Evolutionary conservation across 208 protist species (phyloP).

Genomic region (Acanthamoeba triangularis): DNA sequence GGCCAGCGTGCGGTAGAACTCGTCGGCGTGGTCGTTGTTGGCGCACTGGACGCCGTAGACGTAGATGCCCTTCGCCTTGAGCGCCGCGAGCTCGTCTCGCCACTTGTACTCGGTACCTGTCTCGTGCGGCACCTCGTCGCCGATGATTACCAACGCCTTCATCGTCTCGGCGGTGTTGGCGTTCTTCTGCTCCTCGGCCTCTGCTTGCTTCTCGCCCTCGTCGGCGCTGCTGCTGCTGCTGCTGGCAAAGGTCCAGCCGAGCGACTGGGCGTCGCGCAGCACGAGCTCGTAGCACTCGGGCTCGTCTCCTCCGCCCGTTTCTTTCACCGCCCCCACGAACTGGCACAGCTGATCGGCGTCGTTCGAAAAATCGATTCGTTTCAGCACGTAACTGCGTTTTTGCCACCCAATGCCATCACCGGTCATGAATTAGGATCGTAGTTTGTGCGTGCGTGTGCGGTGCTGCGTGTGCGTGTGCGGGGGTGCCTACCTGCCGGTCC

Average conservation of each 20-base stretch:
- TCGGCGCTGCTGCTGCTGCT: neutral
- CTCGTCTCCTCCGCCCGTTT: slow-evolving; percentile 35
- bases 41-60: slow-evolving; percentile 76
- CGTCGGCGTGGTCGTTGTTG: neutral
- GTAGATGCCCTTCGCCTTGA: slow-evolving; percentile 72
- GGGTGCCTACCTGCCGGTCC: neutral
- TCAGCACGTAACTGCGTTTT: slow-evolving; percentile 73
- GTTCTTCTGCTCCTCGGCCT: neutral
- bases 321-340: slow-evolving; percentile 24
- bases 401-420: neutral
- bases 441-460: too few species aligned
- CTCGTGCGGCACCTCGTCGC: slow-evolving; percentile 64
- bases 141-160: slow-evolving; percentile 76
- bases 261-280: slow-evolving; percentile 54
- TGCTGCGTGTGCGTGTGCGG: neutral
- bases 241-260: slow-evolving; percentile 52
- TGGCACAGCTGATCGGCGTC: slow-evolving; percentile 50
- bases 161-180: slow-evolving; percentile 44
- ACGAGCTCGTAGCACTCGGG: slow-evolving; percentile 76
- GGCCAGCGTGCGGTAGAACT: slow-evolving; percentile 59
- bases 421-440: too few species aligned
- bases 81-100: slow-evolving; percentile 48
- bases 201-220: neutral
- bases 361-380: slow-evolving; percentile 76
- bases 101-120: neutral